Percentiles rank a stretch among this genome's conserved stretches.
phyloP scores from a whole-genome alignment of 306 rosid species.

The Trifolium pratense region DNA sequence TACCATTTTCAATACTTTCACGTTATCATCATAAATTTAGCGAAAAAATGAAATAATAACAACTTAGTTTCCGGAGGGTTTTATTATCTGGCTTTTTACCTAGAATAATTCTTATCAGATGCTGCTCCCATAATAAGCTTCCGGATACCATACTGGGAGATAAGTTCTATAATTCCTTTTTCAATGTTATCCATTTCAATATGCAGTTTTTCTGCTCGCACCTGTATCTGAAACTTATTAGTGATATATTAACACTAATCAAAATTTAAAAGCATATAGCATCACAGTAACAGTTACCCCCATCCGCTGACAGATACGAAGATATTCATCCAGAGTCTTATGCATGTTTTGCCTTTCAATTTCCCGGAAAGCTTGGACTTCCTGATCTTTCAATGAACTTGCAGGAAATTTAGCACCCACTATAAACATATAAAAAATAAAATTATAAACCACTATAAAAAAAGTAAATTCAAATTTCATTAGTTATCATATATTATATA shows the following conservation, averaged over 20 bases:
- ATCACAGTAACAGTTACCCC: slow-evolving; percentile 59
- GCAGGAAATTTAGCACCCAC: slow-evolving; percentile 83
- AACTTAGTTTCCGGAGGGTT: neutral
- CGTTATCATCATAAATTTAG: slow-evolving; percentile 2
- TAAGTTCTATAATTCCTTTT: slow-evolving; percentile 75
- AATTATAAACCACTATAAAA: slow-evolving; percentile 32
- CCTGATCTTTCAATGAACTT: slow-evolving; percentile 59
- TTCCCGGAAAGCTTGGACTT: slow-evolving; percentile 67
- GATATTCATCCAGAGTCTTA: slow-evolving; percentile 66
- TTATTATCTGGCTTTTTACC: slow-evolving; percentile 52
- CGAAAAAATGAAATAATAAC: slow-evolving; percentile 15
- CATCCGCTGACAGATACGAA: slow-evolving; percentile 56
- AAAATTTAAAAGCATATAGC: slow-evolving; percentile 8
- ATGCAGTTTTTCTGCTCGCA: slow-evolving; percentile 60
- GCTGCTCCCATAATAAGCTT: slow-evolving; percentile 96
- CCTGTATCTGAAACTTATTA: slow-evolving; percentile 56
- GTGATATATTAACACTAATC: slow-evolving; percentile 22
- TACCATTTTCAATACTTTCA: slow-evolving; percentile 18
- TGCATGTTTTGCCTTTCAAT: slow-evolving; percentile 67
- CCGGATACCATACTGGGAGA: slow-evolving; percentile 55
- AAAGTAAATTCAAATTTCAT: slow-evolving; percentile 16
- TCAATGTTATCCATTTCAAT: slow-evolving; percentile 69
- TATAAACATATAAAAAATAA: slow-evolving; percentile 38
- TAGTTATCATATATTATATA: slow-evolving; percentile 25
- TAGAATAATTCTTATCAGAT: slow-evolving; percentile 64